Evolutionary conservation across 31 red algal species (phyloP).

Genomic region (Odonthalia washingtoniensis): DNA sequence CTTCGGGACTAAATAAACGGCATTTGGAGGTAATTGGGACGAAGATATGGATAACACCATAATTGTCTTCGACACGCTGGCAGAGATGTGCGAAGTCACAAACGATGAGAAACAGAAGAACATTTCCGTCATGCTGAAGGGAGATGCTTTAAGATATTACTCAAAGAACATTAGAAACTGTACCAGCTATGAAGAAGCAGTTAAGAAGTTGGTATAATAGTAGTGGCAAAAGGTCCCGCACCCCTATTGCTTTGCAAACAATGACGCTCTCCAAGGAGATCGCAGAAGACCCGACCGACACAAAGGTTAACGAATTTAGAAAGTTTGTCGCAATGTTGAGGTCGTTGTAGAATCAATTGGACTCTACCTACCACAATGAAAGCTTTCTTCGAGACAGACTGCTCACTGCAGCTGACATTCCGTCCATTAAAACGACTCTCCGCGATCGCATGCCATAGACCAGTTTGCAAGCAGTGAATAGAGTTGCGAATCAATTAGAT

Average conservation of each 20-base stretch:
- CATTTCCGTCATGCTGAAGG: slow-evolving; percentile 41
- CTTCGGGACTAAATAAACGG: slow-evolving; percentile 8
- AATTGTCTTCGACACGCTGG: slow-evolving; percentile 38
- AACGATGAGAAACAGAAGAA: slow-evolving; percentile 29
- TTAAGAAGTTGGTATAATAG: background rate
- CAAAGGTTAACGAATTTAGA: background rate
- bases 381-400: background rate
- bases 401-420: background rate
- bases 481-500: background rate
- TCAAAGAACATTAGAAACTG: background rate
- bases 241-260: background rate
- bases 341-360: background rate
- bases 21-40: slow-evolving; percentile 22
- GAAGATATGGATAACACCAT: slow-evolving; percentile 25
- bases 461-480: background rate
- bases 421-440: background rate
- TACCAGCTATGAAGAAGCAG: background rate
- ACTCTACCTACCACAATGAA: background rate
- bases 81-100: slow-evolving; percentile 15
- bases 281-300: background rate
- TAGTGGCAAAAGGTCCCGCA: background rate
- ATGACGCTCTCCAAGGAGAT: background rate
- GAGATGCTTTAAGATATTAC: slow-evolving; percentile 42
- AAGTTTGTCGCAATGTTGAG: background rate
- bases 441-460: background rate